Evolutionary conservation across 768 basidiomycete species (phyloP).

Genomic region (Tylopilus felleus): DNA sequence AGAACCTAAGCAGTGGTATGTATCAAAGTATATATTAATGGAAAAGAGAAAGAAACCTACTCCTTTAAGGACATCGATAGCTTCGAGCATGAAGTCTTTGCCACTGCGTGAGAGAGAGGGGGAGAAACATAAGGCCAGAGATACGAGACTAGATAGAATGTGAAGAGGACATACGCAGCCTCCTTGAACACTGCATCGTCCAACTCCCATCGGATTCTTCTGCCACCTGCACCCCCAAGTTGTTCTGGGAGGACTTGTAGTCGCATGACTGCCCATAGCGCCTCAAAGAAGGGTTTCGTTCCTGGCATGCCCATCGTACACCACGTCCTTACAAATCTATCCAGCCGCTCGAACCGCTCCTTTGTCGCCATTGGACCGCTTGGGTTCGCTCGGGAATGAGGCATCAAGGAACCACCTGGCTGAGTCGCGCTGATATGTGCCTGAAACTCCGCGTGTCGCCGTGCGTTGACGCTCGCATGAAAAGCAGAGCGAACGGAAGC

Average conservation of each 20-base stretch:
- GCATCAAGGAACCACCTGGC: slow-evolving; percentile 76
- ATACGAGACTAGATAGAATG: slow-evolving; percentile 5
- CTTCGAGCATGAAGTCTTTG: slow-evolving; percentile 92
- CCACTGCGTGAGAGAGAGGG: slow-evolving; percentile 51
- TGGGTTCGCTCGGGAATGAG: slow-evolving; percentile 68
- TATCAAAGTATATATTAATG: slow-evolving; percentile 7
- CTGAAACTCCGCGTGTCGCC: slow-evolving; percentile 79
- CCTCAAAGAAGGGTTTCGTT: slow-evolving; percentile 73
- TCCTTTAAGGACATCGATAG: slow-evolving; percentile 86
- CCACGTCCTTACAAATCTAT: slow-evolving; percentile 76
- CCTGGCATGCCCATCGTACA: slow-evolving; percentile 86
- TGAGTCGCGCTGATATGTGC: slow-evolving; percentile 77
- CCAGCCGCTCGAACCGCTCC: slow-evolving; percentile 73
- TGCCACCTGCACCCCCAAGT: slow-evolving; percentile 74
- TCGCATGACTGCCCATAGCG: slow-evolving; percentile 73
- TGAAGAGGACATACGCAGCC: slow-evolving; percentile 66
- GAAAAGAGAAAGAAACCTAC: slow-evolving; percentile 41
- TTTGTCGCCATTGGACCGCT: slow-evolving; percentile 60
- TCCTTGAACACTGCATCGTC: slow-evolving; percentile 95
- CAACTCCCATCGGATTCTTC: slow-evolving; percentile 81
- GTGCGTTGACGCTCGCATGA: slow-evolving; percentile 74
- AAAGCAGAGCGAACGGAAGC: slow-evolving; percentile 83
- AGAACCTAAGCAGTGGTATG: slow-evolving; percentile 40
- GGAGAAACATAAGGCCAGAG: slow-evolving; percentile 11
- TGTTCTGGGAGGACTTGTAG: slow-evolving; percentile 77